Evolutionary conservation across 805 yeast species (phyloP).

Genomic region (Candida boidinii): DNA sequence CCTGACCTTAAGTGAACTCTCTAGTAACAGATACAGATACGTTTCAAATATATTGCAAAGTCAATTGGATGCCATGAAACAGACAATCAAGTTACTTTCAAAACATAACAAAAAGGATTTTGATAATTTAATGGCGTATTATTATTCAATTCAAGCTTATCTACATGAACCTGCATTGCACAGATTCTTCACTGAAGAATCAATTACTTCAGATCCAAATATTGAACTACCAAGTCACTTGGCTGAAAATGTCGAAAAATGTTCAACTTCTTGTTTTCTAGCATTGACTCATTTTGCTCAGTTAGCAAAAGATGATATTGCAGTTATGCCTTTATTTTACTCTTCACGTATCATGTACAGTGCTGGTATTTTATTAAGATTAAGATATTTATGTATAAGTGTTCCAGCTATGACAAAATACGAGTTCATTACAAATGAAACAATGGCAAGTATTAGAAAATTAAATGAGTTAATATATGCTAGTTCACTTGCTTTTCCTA

Average conservation of each 20-base stretch:
- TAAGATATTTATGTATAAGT: conserved; percentile 46
- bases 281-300: conserved; percentile 40
- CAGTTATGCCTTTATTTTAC: conserved; percentile 49
- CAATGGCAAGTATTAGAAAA: conserved; percentile 20
- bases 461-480: conserved; percentile 19
- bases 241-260: conserved; percentile 35
- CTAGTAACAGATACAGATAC: conserved; percentile 25
- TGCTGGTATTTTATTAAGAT: conserved; percentile 52
- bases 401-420: conserved; percentile 37
- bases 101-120: conserved; percentile 27
- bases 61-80: conserved; percentile 32
- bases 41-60: conserved; percentile 41
- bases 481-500: conserved; percentile 26
- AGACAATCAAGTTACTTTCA: conserved; percentile 23
- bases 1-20: conserved; percentile 19
- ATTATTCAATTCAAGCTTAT: conserved; percentile 58
- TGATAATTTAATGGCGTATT: conserved; percentile 34
- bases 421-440: conserved; percentile 38
- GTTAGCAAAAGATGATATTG: conserved; percentile 36
- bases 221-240: conserved; percentile 18
- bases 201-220: conserved; percentile 3
- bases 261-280: conserved; percentile 45
- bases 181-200: conserved; percentile 7
- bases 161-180: conserved; percentile 44
- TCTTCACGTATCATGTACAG: conserved; percentile 54